Evolutionary conservation across 2,329 filamentous ascomycete species (phyloP).

Genomic region (Rasamsonia emersonii): DNA sequence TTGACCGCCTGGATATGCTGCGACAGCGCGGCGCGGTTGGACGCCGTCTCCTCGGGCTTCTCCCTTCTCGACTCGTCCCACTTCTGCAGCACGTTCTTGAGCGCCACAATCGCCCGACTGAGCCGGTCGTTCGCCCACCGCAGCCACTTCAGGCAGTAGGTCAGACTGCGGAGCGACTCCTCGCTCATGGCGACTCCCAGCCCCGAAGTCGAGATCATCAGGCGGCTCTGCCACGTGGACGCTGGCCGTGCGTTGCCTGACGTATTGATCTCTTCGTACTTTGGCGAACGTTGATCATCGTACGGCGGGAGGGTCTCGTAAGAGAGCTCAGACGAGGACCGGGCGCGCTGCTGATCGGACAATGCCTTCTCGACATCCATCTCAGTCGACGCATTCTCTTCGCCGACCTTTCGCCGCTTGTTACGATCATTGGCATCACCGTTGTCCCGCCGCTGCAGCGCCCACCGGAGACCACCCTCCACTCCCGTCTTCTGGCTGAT

Average conservation of each 20-base stretch:
- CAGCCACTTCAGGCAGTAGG: constrained; percentile 74
- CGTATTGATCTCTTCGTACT: constrained; percentile 54
- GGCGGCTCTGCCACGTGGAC: constrained; percentile 64
- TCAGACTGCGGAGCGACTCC: constrained; percentile 72
- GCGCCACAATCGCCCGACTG: constrained; percentile 60
- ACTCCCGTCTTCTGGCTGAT: constrained; percentile 81
- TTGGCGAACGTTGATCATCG: constrained; percentile 66
- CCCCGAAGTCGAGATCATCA: constrained; percentile 85
- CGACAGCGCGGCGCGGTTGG: constrained; percentile 44
- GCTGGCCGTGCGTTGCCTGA: constrained; percentile 20
- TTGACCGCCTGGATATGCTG: constrained; percentile 20
- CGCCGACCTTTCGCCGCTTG: constrained; percentile 38
- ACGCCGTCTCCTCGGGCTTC: constrained; percentile 19
- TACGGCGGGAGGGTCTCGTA: constrained; percentile 77
- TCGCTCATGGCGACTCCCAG: constrained; percentile 87
- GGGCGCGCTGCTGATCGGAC: constrained; percentile 19
- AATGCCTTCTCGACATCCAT: constrained; percentile 43
- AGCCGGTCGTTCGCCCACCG: constrained; percentile 76
- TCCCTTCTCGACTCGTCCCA: constrained; percentile 54
- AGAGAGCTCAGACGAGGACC: constrained; percentile 57
- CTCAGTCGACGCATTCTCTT: constrained; percentile 23
- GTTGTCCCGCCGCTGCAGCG: constrained; percentile 46
- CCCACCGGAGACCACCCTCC: constrained; percentile 78
- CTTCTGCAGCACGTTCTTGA: constrained; percentile 69
- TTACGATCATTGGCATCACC: constrained; percentile 24